Percentiles rank a stretch among this genome's conserved stretches.
phyloP scores from a whole-genome alignment of 1,284 basidiomycete species.

The Microbotryomycetes sp. region DNA sequence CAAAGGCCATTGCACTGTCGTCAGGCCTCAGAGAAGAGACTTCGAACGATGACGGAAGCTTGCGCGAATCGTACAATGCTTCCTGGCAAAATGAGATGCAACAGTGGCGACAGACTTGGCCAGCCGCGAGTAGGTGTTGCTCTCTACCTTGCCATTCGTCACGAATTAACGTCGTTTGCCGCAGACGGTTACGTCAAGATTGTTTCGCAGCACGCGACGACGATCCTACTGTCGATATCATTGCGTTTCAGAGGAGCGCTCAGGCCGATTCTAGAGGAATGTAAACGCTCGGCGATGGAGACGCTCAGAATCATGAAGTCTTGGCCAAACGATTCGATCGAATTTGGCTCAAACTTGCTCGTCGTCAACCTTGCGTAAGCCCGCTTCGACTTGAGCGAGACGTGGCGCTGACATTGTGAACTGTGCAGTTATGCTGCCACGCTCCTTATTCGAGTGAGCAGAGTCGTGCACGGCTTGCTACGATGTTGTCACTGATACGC shows the following conservation, averaged over 20 bases:
- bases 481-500: not conserved
- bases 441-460: conserved; percentile 8
- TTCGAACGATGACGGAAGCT: conserved; percentile 1
- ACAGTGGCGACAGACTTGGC: conserved; percentile 9
- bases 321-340: conserved; percentile 11
- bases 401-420: not conserved
- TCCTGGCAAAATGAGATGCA: conserved; percentile 11
- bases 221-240: conserved; percentile 21
- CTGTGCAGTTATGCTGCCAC: conserved; percentile 16
- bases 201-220: conserved; percentile 17
- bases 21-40: not conserved
- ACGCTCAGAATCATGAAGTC: conserved; percentile 13
- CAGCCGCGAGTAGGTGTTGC: conserved; percentile 6
- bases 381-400: not conserved
- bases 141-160: no score
- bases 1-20: not conserved
- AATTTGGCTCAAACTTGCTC: conserved; percentile 12
- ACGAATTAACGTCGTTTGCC: no score
- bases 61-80: conserved; percentile 10
- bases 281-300: conserved; percentile 13
- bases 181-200: conserved; percentile 11
- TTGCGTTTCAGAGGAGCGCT: conserved; percentile 22
- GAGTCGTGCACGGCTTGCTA: no score
- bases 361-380: conserved; percentile 25
- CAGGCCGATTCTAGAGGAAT: conserved; percentile 22